These are phyloP conservation scores for Telopea speciosissima DNA, from an alignment of 177 flowering plant genomes.

Conservation along the genomic window DNA sequence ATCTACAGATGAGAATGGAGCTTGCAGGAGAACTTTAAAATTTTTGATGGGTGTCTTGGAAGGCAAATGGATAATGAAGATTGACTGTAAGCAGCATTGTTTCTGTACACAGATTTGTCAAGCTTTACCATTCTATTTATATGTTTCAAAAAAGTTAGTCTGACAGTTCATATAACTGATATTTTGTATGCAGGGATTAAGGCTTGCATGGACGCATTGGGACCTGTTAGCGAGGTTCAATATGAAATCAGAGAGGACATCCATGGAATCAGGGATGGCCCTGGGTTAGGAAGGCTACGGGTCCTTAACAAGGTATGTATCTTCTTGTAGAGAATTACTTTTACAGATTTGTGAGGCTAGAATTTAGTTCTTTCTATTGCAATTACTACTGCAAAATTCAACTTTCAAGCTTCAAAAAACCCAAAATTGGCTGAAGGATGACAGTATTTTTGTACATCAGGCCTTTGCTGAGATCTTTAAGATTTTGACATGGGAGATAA, in stretches of 20 bases:
- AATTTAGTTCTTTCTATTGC: neutral
- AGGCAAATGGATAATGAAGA: constrained; percentile 88
- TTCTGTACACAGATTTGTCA: neutral
- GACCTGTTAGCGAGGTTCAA: constrained; percentile 54
- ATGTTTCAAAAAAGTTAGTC: neutral
- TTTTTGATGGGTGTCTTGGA: constrained; percentile 81
- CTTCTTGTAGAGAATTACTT: neutral
- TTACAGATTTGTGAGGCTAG: neutral
- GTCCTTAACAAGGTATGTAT: constrained; percentile 51
- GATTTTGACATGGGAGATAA: too few relatives aligned
- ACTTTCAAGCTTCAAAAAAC: neutral
- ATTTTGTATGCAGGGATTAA: constrained; percentile 58
- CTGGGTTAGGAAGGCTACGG: constrained; percentile 66
- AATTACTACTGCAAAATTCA: neutral
- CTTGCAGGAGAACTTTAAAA: constrained; percentile 87
- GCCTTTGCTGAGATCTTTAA: too few relatives aligned
- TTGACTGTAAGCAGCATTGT: constrained; percentile 62
- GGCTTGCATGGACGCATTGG: constrained; percentile 60
- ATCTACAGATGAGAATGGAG: constrained; percentile 79
- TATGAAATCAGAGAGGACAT: constrained; percentile 65
- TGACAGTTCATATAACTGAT: neutral
- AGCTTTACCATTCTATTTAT: neutral
- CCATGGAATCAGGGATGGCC: constrained; percentile 74
- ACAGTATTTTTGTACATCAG: neutral
- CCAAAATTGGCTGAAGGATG: neutral